Evolutionary conservation across 2,329 filamentous ascomycete genomes (phyloP), one percentile per base, ranked within the genome.

Genomic region (Nakataea oryzae): DNA sequence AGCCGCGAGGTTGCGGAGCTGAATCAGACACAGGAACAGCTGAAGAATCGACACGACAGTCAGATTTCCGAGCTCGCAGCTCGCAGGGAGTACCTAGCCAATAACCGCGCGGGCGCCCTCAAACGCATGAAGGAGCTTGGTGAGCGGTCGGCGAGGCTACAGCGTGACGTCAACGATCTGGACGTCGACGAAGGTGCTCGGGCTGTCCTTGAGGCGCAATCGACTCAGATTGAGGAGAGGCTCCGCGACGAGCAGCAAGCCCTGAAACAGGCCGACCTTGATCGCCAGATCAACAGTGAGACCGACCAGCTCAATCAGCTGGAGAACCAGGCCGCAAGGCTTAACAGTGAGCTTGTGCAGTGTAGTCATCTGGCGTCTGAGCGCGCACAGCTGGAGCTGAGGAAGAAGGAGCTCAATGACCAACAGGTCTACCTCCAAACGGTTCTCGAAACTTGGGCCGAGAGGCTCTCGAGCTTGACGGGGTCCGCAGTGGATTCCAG

Each of bases 121-220:
- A 84, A 89, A 66, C 86, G 90, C 58, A 91, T 96, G 64, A 77
- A 79, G 0, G 75, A 80, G 7, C 92, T 95, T 67, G 91, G 96
- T 64, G 86, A 82, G 69, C 89, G 89, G 61, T 84, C 87, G 8
- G 75, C 75, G 3, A 75, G 78, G 1, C 79, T 93, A 41, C 90
- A 96, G 70, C 81, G 78, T 58, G 85, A 89, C 34, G 78, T 91
- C 34, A 82, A 88, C 67, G 78, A 79, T n/a, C 87, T 99, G 62
- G 83, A 89, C 47, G 82, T 93, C 32, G 93, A 99, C 67, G 93
- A 97, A 75, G 93, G 93, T 3, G 84, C 85, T 34, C 90, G 91
- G 72, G 89, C 89, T 29, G 79, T 90, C 3, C 79, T 97, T 8
- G 88, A 95, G 68, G 84, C 86, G 21, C 87, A 88, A 61, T 83